A percentile compares a stretch with the other conserved stretches of the same genome.
Conservation (phyloP, 257 asterid genomes). For the Plantago elongata region DNA sequence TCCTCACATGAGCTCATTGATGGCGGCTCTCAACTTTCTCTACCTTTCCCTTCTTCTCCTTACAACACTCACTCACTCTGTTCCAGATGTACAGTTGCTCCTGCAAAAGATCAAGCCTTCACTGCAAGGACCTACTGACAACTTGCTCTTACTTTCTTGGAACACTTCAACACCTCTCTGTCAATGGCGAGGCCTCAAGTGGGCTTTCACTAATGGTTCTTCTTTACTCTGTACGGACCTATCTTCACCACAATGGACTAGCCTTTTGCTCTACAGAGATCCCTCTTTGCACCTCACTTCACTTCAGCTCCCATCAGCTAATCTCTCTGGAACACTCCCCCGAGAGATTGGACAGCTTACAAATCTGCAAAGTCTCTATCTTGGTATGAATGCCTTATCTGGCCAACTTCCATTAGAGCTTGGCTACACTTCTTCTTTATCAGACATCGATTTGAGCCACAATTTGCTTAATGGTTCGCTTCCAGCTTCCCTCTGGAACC, state of each 20-base stretch:
- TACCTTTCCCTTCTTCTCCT: slow-evolving; percentile 29
- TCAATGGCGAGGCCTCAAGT: slow-evolving; percentile 90
- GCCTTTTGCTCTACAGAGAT: slow-evolving; percentile 37
- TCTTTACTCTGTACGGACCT: slow-evolving; percentile 47
- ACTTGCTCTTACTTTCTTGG: slow-evolving; percentile 75
- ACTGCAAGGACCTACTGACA: slow-evolving; percentile 62
- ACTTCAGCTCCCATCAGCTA: slow-evolving; percentile 84
- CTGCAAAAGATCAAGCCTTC: slow-evolving; percentile 66
- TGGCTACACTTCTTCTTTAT: slow-evolving; percentile 69
- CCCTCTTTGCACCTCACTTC: slow-evolving; percentile 65
- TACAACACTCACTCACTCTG: slow-evolving; percentile 31
- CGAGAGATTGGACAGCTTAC: slow-evolving; percentile 77
- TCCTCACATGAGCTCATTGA: slow-evolving; percentile 24
- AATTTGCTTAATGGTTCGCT: slow-evolving; percentile 63
- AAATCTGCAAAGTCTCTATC: slow-evolving; percentile 60
- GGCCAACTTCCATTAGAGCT: slow-evolving; percentile 87
- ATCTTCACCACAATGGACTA: slow-evolving; percentile 79
- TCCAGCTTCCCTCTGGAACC: slow-evolving; percentile 91
- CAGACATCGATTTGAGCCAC: slow-evolving; percentile 75
- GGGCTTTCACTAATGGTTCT: slow-evolving; percentile 64
- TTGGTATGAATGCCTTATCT: slow-evolving; percentile 57
- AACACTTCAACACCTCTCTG: slow-evolving; percentile 74
- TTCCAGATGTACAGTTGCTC: slow-evolving; percentile 68
- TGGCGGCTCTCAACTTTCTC: slow-evolving; percentile 54
- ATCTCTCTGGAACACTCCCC: slow-evolving; percentile 80